Evolutionary conservation across 1,284 basidiomycete genomes (phyloP).

Genomic region (Ceratobasidium sp.): DNA sequence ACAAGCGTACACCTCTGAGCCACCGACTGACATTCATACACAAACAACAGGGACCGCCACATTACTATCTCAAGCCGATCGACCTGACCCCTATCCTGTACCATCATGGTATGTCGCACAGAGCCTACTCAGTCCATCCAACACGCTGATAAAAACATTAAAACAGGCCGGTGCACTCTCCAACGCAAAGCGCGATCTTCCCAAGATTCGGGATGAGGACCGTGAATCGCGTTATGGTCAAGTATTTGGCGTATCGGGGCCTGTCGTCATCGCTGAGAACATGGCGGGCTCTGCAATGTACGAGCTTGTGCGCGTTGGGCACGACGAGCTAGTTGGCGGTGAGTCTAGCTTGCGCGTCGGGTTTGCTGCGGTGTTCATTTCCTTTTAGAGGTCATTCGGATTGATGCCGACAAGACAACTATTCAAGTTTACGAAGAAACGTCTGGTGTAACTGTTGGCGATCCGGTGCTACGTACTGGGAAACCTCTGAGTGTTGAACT

Average conservation of each 20-base stretch:
- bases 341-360: slow-evolving; percentile 20
- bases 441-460: slow-evolving; percentile 96
- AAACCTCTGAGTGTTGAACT: slow-evolving; percentile 98
- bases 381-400: slow-evolving; percentile 91
- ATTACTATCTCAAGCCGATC: slow-evolving; percentile 4
- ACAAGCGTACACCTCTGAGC: no score
- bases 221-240: slow-evolving; percentile 87
- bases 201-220: slow-evolving; percentile 89
- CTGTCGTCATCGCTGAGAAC: slow-evolving; percentile 96
- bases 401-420: slow-evolving; percentile 95
- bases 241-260: slow-evolving; percentile 94
- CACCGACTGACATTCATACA: neutral
- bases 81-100: slow-evolving; percentile 38
- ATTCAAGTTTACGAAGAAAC: slow-evolving; percentile 99
- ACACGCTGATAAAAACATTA: neutral
- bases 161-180: slow-evolving; percentile 86
- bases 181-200: slow-evolving; percentile 86
- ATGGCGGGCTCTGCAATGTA: slow-evolving; percentile 98
- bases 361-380: slow-evolving; percentile 45
- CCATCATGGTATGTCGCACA: slow-evolving; percentile 23
- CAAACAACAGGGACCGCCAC: slow-evolving; percentile 35
- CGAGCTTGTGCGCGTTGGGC: slow-evolving; percentile 94
- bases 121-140: neutral
- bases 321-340: slow-evolving; percentile 97
- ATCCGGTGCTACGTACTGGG: slow-evolving; percentile 96